Evolutionary conservation across 1,139 yeast genomes (phyloP).

Genomic region (Geotrichum aggregatum): DNA sequence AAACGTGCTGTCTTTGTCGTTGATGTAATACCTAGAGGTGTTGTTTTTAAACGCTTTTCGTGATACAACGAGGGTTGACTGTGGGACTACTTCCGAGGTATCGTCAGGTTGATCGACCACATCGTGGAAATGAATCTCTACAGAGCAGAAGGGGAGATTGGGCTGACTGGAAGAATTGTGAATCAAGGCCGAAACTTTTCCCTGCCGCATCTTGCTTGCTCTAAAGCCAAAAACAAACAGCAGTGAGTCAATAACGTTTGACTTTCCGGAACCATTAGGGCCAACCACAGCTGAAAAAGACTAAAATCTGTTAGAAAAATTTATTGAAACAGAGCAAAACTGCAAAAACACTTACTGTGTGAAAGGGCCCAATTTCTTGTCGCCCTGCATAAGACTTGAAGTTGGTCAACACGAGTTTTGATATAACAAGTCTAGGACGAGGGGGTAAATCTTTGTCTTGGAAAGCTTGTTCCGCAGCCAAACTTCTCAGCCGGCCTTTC

Average conservation of each 20-base stretch:
- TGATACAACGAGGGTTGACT: slow-evolving; percentile 63
- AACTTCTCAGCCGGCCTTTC: slow-evolving; percentile 17
- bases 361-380: slow-evolving; percentile 94
- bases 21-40: slow-evolving; percentile 72
- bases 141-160: slow-evolving; percentile 70
- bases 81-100: slow-evolving; percentile 44
- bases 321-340: too few species aligned
- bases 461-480: slow-evolving; percentile 20
- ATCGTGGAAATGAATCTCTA: slow-evolving; percentile 85
- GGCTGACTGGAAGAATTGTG: slow-evolving; percentile 73
- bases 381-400: slow-evolving; percentile 95
- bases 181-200: slow-evolving; percentile 82
- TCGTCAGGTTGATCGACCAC: slow-evolving; percentile 60
- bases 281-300: slow-evolving; percentile 98
- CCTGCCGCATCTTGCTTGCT: slow-evolving; percentile 95
- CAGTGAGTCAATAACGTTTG: slow-evolving; percentile 94
- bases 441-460: slow-evolving; percentile 14
- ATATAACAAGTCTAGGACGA: slow-evolving; percentile 64
- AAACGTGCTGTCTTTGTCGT: slow-evolving; percentile 65
- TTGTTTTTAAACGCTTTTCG: slow-evolving; percentile 77
- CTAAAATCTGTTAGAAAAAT: slow-evolving; percentile 34
- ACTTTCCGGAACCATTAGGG: slow-evolving; percentile 96
- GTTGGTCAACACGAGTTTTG: slow-evolving; percentile 67
- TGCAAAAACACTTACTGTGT: slow-evolving; percentile 38
- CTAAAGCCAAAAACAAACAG: slow-evolving; percentile 95